Evolutionary conservation across 345 rosid species (phyloP), one percentile per base, ranked within the genome.

Genomic region (Dovyalis caffra): DNA sequence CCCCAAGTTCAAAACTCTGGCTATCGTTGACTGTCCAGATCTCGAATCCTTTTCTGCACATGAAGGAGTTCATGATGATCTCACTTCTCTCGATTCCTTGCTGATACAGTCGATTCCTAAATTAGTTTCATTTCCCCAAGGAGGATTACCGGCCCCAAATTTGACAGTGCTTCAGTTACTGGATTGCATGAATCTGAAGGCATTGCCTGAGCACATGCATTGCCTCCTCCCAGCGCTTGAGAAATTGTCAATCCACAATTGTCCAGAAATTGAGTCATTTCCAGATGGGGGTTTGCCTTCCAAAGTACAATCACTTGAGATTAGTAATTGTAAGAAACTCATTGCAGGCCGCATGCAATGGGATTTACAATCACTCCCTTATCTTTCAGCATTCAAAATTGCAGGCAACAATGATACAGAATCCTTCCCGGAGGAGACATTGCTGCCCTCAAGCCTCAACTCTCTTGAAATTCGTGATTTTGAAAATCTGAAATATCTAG

Each of bases 251-350:
- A 40, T 71, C n/a, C 2, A 3, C 6, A 21, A 18, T 20, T 65
- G 80, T 66, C 26, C 61, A 31, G 68, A 60, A 77, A 37, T 77
- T 16, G 73, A 72, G 72, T 23, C 28, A 11, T 66, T 72, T 58
- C 65, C 74, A 6, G 66, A 58, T 1, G 47, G 60, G 20, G 60
- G 43, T 31, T 60, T 75, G 35, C 61, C 68, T 28, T 64, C 43
- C 9, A 57, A 31, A n/a, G 15, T 68, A 47, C 37, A 75, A 21
- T 37, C 67, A 68, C 73, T 75, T 21, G 8, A 21, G 15, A 43
- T 75, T 4, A 25, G 16, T 1, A 25, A 8, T 3, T 68, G 73
- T 26, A 33, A 34, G 35, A 68, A 68, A 25, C 73, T 75, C 21
- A 61, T 75, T 38, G 68, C 43, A 4, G 45, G 73, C 4, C 68